Percentiles rank a stretch among this genome's conserved stretches.
Evolutionary conservation across 129 eudicot genomes (phyloP).

Genomic region (Flaveria robusta): DNA sequence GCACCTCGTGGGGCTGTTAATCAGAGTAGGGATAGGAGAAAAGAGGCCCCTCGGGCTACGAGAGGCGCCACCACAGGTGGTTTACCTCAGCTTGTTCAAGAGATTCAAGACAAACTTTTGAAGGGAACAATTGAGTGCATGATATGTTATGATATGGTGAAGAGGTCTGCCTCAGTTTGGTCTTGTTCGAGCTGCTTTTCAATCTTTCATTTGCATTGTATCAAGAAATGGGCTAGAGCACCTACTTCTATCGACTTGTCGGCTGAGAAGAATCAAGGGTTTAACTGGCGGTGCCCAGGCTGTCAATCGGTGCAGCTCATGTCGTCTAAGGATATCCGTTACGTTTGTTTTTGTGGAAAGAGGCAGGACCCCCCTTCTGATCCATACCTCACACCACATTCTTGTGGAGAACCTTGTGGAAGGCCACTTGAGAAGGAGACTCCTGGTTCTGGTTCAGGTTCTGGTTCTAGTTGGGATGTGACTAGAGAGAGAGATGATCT

Average conservation of each 20-base stretch:
- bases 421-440: conserved; percentile 72
- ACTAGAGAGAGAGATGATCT: conserved; percentile 45
- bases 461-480: conserved; percentile 12
- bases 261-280: conserved; percentile 87
- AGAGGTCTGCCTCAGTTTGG: conserved; percentile 87
- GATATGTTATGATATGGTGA: conserved; percentile 96
- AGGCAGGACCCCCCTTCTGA: conserved; percentile 90
- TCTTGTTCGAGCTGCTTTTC: conserved; percentile 91
- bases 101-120: conserved; percentile 78
- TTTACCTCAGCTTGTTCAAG: conserved; percentile 86
- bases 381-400: conserved; percentile 87
- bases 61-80: too few species aligned
- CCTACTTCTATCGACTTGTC: conserved; percentile 82
- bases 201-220: conserved; percentile 77
- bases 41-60: conserved; percentile 4
- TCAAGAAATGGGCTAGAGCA: conserved; percentile 95
- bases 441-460: conserved; percentile 38
- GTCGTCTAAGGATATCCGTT: conserved; percentile 73
- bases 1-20: conserved; percentile 30
- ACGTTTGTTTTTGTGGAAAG: conserved; percentile 87
- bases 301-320: conserved; percentile 92
- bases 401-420: conserved; percentile 97
- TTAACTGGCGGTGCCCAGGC: conserved; percentile 95
- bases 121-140: conserved; percentile 86
- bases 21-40: conserved; percentile 47